phyloP scores from a whole-genome alignment of 2,329 filamentous ascomycete species.

The Epichloe amarillans region DNA sequence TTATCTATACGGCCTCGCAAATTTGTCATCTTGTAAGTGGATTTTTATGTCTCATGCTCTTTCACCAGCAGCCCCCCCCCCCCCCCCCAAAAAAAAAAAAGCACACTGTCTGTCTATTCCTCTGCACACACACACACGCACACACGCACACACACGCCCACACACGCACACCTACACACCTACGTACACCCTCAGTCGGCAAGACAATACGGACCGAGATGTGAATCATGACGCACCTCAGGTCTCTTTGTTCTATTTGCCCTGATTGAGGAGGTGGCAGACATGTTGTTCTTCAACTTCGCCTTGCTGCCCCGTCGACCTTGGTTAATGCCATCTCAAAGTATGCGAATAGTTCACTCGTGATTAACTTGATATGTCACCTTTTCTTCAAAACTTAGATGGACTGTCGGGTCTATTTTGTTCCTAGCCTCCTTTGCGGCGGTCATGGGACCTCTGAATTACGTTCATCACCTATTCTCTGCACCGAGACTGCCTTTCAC shows the following conservation, averaged over 20 bases:
- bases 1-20: conserved; percentile 74
- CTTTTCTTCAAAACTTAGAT: conserved; percentile 40
- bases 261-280: neutral
- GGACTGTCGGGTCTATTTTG: conserved; percentile 82
- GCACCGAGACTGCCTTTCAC: conserved; percentile 81
- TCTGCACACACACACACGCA: neutral
- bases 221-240: neutral
- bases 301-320: neutral
- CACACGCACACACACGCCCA: neutral
- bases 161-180: neutral
- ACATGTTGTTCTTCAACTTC: conserved; percentile 1
- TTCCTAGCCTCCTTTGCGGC: conserved; percentile 90
- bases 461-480: conserved; percentile 73
- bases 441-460: conserved; percentile 80
- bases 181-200: neutral
- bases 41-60: conserved; percentile 9
- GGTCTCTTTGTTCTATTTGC: neutral
- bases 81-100: no score
- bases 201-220: neutral
- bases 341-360: neutral
- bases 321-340: neutral
- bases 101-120: neutral
- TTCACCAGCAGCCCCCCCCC: neutral
- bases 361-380: conserved; percentile 13
- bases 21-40: conserved; percentile 90